phyloP scores from a whole-genome alignment of 495 filamentous ascomycete species.

The Penicillium tannophilum region DNA sequence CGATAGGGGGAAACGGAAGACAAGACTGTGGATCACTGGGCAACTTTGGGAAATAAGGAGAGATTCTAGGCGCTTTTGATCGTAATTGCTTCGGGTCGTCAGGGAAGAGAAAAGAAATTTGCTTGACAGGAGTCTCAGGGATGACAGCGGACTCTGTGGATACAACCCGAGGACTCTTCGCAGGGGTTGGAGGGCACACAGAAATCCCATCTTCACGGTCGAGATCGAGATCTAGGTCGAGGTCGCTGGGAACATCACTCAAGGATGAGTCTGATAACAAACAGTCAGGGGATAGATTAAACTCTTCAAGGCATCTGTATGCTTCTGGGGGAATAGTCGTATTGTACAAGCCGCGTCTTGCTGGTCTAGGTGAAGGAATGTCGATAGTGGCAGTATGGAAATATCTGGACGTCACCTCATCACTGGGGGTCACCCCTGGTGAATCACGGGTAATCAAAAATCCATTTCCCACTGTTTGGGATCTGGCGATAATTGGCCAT shows the following conservation, averaged over 20 bases:
- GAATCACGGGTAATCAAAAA: constrained; percentile 49
- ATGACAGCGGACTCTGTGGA: not conserved
- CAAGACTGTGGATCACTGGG: constrained; percentile 57
- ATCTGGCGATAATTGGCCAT: constrained; percentile 17
- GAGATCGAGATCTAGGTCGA: too few relatives aligned
- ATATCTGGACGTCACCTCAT: constrained; percentile 50
- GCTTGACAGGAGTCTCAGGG: constrained; percentile 15
- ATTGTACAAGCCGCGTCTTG: not conserved
- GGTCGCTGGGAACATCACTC: constrained; percentile 36
- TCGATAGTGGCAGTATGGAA: constrained; percentile 20
- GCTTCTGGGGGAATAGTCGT: constrained; percentile 20
- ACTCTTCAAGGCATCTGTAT: constrained; percentile 14
- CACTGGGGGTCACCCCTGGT: constrained; percentile 35
- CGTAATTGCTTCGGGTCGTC: constrained; percentile 20
- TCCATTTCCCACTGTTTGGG: constrained; percentile 31
- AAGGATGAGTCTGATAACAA: constrained; percentile 37
- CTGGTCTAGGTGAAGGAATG: not conserved
- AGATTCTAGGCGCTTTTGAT: constrained; percentile 37
- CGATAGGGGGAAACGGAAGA: constrained; percentile 71
- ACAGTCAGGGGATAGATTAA: constrained; percentile 22
- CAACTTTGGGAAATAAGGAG: constrained; percentile 48
- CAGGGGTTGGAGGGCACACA: not conserved
- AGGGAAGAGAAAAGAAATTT: not conserved
- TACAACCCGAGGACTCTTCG: constrained; percentile 1
- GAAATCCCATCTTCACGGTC: constrained; percentile 9